phyloP scores from a whole-genome alignment of 2,329 filamentous ascomycete species.

The Colletotrichum cordylinicola region DNA sequence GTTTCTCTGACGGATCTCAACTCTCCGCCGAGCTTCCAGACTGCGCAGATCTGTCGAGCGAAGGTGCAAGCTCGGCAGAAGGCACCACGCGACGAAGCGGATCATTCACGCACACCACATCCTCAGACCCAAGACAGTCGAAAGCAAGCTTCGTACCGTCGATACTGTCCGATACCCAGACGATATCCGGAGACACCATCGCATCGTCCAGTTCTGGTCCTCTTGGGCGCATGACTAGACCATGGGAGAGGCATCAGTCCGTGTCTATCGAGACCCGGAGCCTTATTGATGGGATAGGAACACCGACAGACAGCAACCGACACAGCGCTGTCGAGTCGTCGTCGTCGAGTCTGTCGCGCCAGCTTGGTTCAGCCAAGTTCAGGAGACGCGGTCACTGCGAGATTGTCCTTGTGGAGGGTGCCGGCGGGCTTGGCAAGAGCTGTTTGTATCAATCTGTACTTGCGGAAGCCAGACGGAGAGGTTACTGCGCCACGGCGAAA shows the following conservation, averaged over 20 bases:
- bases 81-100: conserved; percentile 54
- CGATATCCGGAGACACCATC: conserved; percentile 49
- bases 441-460: conserved; percentile 69
- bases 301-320: conserved; percentile 44
- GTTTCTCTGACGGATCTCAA: conserved; percentile 59
- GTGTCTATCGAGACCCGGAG: conserved; percentile 55
- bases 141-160: conserved; percentile 47
- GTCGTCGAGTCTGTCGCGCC: conserved; percentile 56
- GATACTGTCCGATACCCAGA: conserved; percentile 44
- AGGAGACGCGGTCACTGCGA: conserved; percentile 68
- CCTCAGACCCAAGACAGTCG: conserved; percentile 44
- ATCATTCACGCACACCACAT: conserved; percentile 52
- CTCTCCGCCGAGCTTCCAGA: conserved; percentile 57
- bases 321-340: conserved; percentile 51
- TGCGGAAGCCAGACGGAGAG: conserved; percentile 63
- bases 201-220: conserved; percentile 51
- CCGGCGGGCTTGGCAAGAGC: conserved; percentile 69
- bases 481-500: conserved; percentile 71
- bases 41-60: conserved; percentile 61
- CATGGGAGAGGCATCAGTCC: conserved; percentile 60
- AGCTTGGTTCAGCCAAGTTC: conserved; percentile 63
- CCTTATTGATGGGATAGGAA: conserved; percentile 47
- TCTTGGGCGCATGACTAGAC: conserved; percentile 42
- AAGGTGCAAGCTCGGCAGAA: conserved; percentile 64
- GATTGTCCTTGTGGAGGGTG: conserved; percentile 65